phyloP scores from a whole-genome alignment of 176 grass and related monocot species.

The Elaeis guineensis region DNA sequence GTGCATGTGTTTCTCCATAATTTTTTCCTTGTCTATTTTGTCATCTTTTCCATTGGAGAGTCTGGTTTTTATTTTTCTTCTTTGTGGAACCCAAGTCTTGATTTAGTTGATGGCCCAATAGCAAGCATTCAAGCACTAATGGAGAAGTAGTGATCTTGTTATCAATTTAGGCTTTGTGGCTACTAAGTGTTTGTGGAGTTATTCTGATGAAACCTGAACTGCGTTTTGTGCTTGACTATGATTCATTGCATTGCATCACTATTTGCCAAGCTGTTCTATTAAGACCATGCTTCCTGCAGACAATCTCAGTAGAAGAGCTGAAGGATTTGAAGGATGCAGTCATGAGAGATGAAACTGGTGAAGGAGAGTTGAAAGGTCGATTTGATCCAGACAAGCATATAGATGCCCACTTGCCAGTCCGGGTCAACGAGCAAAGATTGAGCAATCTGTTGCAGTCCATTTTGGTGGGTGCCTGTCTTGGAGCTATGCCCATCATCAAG shows the following conservation, averaged over 20 bases:
- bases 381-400: conserved; percentile 81
- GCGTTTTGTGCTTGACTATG: too few relatives aligned
- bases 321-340: conserved; percentile 69
- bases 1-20: too few relatives aligned
- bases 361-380: conserved; percentile 20
- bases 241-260: too few relatives aligned
- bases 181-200: too few relatives aligned
- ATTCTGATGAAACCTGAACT: too few relatives aligned
- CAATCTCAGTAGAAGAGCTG: conserved; percentile 47
- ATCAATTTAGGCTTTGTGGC: too few relatives aligned
- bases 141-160: too few relatives aligned
- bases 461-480: conserved; percentile 63
- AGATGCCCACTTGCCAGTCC: conserved; percentile 65
- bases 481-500: conserved; percentile 76
- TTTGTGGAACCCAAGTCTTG: too few relatives aligned
- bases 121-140: too few relatives aligned
- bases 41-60: neutral
- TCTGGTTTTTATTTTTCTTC: neutral
- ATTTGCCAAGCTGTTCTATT: neutral
- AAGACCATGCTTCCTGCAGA: conserved; percentile 22
- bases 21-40: neutral
- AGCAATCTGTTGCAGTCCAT: conserved; percentile 82
- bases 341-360: conserved; percentile 24
- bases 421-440: conserved; percentile 88
- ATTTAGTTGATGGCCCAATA: too few relatives aligned